phyloP scores from a whole-genome alignment of 768 basidiomycete species.

The Sporobolomyces roseus region DNA sequence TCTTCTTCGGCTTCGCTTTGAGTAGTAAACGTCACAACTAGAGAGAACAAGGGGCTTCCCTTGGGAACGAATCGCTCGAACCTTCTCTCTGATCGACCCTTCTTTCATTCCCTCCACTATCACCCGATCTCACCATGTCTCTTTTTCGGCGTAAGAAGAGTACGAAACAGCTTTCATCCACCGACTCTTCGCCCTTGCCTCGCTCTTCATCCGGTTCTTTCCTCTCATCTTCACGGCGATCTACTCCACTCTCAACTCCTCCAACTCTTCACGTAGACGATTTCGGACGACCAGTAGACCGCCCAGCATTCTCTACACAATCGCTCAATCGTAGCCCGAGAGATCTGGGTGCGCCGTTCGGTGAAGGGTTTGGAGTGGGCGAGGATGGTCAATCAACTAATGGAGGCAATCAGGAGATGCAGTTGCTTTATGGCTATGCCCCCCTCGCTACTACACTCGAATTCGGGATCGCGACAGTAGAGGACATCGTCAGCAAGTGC shows the following conservation, averaged over 20 bases:
- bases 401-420: constrained; percentile 11
- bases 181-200: not conserved
- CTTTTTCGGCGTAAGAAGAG: constrained; percentile 23
- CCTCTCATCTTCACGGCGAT: constrained; percentile 1
- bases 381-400: constrained; percentile 4
- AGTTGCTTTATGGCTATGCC: constrained; percentile 62
- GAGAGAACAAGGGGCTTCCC: too few species aligned
- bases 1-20: too few species aligned
- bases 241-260: not conserved
- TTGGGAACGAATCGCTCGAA: not conserved
- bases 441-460: constrained; percentile 70
- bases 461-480: constrained; percentile 60
- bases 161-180: not conserved
- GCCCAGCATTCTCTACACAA: constrained; percentile 13
- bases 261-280: constrained; percentile 23
- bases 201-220: not conserved
- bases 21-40: too few species aligned
- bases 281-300: constrained; percentile 21
- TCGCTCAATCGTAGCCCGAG: not conserved
- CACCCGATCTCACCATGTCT: constrained; percentile 12
- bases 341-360: too few species aligned
- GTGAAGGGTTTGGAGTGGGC: constrained; percentile 24
- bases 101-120: not conserved
- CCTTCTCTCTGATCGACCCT: not conserved
- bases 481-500: constrained; percentile 66